Conservation (phyloP, 176 grass and related monocot species). For the Secale cereale region DNA sequence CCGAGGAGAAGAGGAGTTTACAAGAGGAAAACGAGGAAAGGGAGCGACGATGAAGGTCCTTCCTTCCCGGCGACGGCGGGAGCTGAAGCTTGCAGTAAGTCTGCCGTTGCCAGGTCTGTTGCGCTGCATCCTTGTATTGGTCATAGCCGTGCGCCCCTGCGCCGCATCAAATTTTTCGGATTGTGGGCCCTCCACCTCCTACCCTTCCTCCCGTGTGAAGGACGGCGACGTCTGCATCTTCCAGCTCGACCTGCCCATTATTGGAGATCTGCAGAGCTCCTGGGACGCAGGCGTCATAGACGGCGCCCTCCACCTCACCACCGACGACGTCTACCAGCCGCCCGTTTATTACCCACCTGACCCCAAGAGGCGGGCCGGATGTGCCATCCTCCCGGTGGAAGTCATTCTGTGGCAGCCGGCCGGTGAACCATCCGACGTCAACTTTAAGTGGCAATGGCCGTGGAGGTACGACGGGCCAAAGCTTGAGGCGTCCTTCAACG, state of each 20-base stretch:
- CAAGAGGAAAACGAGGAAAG: too few species aligned
- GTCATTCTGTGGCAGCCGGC: background rate
- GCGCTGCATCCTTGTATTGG: background rate
- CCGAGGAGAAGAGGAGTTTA: background rate
- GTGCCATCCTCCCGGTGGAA: background rate
- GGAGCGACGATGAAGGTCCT: background rate
- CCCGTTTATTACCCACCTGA: background rate
- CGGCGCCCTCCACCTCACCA: background rate
- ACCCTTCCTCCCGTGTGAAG: accelerated
- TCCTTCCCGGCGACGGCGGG: background rate
- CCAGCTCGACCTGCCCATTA: background rate
- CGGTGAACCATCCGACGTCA: too few species aligned
- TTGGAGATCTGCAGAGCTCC: background rate
- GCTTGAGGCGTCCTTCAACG: background rate
- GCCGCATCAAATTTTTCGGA: background rate
- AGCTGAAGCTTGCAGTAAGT: background rate
- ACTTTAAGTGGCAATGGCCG: too few species aligned
- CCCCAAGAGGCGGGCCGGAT: background rate
- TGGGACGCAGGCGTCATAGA: background rate
- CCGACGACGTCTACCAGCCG: background rate
- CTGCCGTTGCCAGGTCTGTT: background rate
- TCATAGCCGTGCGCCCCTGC: accelerated
- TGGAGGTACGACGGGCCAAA: background rate
- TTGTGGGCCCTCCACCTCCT: too few species aligned
- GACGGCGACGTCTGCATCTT: background rate